These are phyloP conservation scores for Nepenthes mirabilis DNA, from an alignment of 148 eudicot genomes.

Conservation along the genomic window DNA sequence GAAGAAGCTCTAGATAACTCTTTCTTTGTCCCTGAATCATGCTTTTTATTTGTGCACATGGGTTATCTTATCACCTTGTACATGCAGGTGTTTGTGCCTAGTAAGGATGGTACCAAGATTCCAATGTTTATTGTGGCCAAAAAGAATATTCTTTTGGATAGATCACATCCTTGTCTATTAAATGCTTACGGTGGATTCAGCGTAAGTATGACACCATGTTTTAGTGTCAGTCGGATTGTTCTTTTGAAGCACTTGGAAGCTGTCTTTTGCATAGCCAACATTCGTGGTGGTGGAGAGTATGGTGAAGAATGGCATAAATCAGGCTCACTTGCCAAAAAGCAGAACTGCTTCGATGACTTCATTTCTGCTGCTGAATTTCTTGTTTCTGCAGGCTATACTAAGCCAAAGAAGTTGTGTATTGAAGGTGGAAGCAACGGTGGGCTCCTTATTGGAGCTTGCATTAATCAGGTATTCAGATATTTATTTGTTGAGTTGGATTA, in stretches of 20 bases:
- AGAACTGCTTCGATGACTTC: constrained; percentile 84
- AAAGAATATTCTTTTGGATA: constrained; percentile 45
- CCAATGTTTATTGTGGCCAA: constrained; percentile 71
- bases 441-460: constrained; percentile 82
- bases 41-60: not conserved
- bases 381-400: constrained; percentile 58
- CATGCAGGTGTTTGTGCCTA: constrained; percentile 58
- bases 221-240: constrained; percentile 45
- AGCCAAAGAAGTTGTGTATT: constrained; percentile 70
- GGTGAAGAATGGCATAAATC: constrained; percentile 97
- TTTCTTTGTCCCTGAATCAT: no score
- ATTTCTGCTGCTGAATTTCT: constrained; percentile 77
- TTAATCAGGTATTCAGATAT: constrained; percentile 58
- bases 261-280: constrained; percentile 68
- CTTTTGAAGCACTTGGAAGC: constrained; percentile 57
- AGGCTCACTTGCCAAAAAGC: constrained; percentile 64
- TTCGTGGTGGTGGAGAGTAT: constrained; percentile 97
- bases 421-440: constrained; percentile 99
- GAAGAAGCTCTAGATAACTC: no score
- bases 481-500: not conserved
- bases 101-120: constrained; percentile 68
- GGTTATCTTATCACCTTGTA: not conserved
- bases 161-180: constrained; percentile 81
- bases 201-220: constrained; percentile 62
- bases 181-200: constrained; percentile 85